Conservation (phyloP, 1,284 basidiomycete genomes). For the Exobasidium rhododendri region DNA sequence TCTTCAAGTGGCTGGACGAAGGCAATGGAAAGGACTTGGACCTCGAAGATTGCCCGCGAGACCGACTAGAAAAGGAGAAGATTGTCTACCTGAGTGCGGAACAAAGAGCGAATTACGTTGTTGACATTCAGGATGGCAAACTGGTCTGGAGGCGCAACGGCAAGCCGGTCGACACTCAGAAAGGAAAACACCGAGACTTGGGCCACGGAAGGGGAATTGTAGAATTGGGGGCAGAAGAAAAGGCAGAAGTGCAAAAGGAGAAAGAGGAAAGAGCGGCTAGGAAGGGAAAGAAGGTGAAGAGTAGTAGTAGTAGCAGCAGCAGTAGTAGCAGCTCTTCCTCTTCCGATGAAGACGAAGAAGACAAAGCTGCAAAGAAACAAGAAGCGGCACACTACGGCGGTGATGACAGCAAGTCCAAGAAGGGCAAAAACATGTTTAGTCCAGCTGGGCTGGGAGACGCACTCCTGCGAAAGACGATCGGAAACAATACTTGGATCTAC, state of each 20-base stretch:
- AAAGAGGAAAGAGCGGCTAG: slow-evolving; percentile 12
- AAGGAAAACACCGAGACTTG: slow-evolving; percentile 42
- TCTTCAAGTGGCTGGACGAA: slow-evolving; percentile 65
- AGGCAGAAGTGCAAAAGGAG: slow-evolving; percentile 23
- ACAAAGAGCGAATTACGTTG: slow-evolving; percentile 70
- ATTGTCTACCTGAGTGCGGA: slow-evolving; percentile 58
- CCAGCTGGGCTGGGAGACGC: slow-evolving; percentile 35
- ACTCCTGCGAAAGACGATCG: slow-evolving; percentile 36
- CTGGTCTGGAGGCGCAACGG: slow-evolving; percentile 70
- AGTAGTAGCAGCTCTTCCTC: slow-evolving; percentile 9
- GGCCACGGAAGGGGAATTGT: slow-evolving; percentile 52
- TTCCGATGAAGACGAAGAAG: slow-evolving; percentile 13
- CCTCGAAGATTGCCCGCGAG: slow-evolving; percentile 66
- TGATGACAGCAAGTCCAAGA: slow-evolving; percentile 24
- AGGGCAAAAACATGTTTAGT: slow-evolving; percentile 23
- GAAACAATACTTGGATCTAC: slow-evolving; percentile 28
- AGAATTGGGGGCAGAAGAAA: slow-evolving; percentile 38
- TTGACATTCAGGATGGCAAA: slow-evolving; percentile 64
- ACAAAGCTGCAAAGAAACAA: slow-evolving; percentile 17
- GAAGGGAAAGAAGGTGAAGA: not conserved
- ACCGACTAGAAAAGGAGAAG: slow-evolving; percentile 67
- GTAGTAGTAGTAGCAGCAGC: slow-evolving; percentile 18
- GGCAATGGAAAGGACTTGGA: slow-evolving; percentile 68
- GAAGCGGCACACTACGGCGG: slow-evolving; percentile 26
- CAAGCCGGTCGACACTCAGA: slow-evolving; percentile 58